Conservation (phyloP, 345 rosid species). For the Cardamine chenopodiifolia region DNA sequence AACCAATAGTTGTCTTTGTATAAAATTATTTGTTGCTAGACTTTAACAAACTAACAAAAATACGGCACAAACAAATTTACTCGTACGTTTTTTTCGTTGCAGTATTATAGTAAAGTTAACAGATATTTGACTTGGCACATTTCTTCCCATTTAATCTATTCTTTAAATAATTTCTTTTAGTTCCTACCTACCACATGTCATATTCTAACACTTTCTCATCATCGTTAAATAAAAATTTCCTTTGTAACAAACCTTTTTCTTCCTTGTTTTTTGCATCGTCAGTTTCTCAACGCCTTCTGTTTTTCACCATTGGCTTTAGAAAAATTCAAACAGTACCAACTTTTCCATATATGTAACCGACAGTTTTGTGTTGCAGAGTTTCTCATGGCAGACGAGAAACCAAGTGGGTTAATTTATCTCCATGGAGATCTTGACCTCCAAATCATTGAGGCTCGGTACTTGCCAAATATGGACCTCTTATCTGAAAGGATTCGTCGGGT, state of each 20-base stretch:
- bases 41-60: too few species aligned
- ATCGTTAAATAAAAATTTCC: not conserved
- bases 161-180: not conserved
- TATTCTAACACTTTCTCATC: not conserved
- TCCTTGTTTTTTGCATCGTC: not conserved
- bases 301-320: conserved; percentile 45
- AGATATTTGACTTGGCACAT: not conserved
- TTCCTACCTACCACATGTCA: not conserved
- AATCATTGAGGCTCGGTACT: conserved; percentile 68
- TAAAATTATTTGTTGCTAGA: too few species aligned
- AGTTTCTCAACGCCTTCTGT: conserved; percentile 34
- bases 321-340: conserved; percentile 23
- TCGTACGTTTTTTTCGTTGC: not conserved
- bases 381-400: conserved; percentile 40
- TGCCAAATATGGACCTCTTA: conserved; percentile 84
- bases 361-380: not conserved
- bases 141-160: not conserved
- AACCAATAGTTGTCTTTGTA: too few species aligned
- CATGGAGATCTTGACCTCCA: conserved; percentile 79
- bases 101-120: not conserved
- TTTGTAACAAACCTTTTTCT: not conserved
- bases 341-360: not conserved
- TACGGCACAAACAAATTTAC: too few species aligned
- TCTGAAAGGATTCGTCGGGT: conserved; percentile 61
- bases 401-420: conserved; percentile 42